Percentiles rank a stretch among this genome's conserved stretches.
Conservation (phyloP, 1,284 basidiomycete genomes). For the Ustilago trichophora region DNA sequence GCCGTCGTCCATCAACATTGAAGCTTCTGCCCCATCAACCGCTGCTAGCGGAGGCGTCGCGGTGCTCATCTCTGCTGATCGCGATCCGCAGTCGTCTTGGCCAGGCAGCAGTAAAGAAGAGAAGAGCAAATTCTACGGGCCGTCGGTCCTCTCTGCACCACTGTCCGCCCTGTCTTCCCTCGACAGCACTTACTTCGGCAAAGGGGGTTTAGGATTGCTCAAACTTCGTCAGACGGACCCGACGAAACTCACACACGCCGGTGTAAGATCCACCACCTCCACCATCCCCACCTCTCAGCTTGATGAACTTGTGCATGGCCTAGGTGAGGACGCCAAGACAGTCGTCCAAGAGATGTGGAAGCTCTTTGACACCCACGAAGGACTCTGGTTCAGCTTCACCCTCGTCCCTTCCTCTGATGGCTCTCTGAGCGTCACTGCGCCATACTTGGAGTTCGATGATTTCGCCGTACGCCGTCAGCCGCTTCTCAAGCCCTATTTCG, state of each 20-base stretch:
- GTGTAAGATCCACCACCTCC: constrained; percentile 5
- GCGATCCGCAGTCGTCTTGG: constrained; percentile 29
- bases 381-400: constrained; percentile 51
- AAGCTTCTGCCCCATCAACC: background rate
- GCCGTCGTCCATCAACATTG: constrained; percentile 4
- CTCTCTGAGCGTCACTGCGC: constrained; percentile 1
- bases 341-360: constrained; percentile 33
- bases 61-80: constrained; percentile 46
- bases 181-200: constrained; percentile 33
- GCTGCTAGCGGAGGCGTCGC: constrained; percentile 18
- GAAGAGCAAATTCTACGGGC: constrained; percentile 39
- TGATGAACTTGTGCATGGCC: constrained; percentile 12
- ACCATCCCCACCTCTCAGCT: constrained; percentile 1
- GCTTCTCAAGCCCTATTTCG: constrained; percentile 29
- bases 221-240: constrained; percentile 15
- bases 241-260: background rate
- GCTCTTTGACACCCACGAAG: constrained; percentile 41
- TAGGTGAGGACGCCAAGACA: constrained; percentile 3
- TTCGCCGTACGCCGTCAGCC: constrained; percentile 46
- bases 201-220: constrained; percentile 44
- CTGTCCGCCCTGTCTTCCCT: constrained; percentile 4
- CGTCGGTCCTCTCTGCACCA: constrained; percentile 34
- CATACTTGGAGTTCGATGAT: constrained; percentile 52
- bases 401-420: constrained; percentile 4
- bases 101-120: background rate